Conservation (phyloP, 306 rosid species). For the Cucumis cinereus region DNA sequence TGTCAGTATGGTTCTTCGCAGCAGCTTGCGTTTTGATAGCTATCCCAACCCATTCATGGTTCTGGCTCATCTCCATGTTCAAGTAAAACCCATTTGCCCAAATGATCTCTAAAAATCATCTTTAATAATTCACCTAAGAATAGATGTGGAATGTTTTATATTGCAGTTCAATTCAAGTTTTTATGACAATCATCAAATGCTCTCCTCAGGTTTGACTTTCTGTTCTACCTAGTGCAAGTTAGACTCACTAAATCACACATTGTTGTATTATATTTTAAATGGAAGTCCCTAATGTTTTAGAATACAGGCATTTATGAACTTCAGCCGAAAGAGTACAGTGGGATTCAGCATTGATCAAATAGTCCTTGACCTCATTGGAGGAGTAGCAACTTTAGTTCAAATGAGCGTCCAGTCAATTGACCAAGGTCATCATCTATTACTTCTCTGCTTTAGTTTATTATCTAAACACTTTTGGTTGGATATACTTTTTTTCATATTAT, state of each 20-base stretch:
- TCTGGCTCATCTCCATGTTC: constrained; percentile 70
- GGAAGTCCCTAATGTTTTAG: no score
- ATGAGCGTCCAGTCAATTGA: no score
- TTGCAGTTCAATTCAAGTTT: constrained; percentile 65
- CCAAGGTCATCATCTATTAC: no score
- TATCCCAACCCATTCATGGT: constrained; percentile 59
- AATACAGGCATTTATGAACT: no score
- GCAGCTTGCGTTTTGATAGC: constrained; percentile 54
- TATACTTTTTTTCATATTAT: no score
- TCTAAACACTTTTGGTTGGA: no score
- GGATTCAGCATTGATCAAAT: no score
- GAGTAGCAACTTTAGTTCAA: no score
- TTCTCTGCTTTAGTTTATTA: no score
- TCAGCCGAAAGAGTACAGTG: no score
- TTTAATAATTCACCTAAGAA: not conserved
- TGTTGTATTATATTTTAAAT: not conserved
- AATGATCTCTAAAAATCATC: not conserved
- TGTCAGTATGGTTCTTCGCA: constrained; percentile 47
- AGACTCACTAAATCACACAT: not conserved
- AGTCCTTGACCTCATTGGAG: no score
- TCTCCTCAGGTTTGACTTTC: constrained; percentile 63
- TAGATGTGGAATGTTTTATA: not conserved
- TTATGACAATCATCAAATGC: constrained; percentile 68
- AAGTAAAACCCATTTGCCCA: constrained; percentile 21
- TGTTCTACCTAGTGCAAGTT: not conserved